Evolutionary conservation across 768 basidiomycete genomes (phyloP).

Genomic region (Termitomyces heimii): DNA sequence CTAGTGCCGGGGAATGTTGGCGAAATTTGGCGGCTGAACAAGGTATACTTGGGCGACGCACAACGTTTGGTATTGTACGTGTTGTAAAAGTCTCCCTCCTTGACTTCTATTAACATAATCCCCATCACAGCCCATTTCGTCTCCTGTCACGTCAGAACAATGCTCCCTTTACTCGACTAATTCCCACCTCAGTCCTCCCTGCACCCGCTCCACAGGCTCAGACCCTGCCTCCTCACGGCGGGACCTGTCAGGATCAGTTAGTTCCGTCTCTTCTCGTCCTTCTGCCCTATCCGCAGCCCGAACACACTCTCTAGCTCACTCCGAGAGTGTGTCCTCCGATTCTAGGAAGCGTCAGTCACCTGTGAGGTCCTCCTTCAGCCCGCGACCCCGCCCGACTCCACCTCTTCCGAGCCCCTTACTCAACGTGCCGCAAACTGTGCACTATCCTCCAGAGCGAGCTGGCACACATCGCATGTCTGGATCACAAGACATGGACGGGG

Average conservation of each 20-base stretch:
- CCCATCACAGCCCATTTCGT: constrained; percentile 35
- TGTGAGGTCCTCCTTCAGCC: constrained; percentile 45
- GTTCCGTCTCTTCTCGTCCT: constrained; percentile 52
- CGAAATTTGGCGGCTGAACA: constrained; percentile 39
- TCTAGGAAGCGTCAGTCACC: constrained; percentile 43
- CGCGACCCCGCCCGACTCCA: constrained; percentile 8
- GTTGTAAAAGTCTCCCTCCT: constrained; percentile 3
- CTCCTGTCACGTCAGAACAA: constrained; percentile 46
- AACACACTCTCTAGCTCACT: constrained; percentile 35
- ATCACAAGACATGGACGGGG: constrained; percentile 10
- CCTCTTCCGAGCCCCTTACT: constrained; percentile 8
- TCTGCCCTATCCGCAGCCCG: constrained; percentile 36
- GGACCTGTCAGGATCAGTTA: constrained; percentile 33
- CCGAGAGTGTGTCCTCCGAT: constrained; percentile 50
- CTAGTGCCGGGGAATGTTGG: constrained; percentile 57
- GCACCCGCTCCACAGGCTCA: constrained; percentile 46
- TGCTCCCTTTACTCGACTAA: constrained; percentile 62
- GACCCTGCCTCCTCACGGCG: constrained; percentile 38
- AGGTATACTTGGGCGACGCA: constrained; percentile 18
- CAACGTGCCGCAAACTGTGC: constrained; percentile 7
- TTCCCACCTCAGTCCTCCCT: constrained; percentile 46
- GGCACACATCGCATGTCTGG: constrained; percentile 12
- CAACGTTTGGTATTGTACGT: constrained; percentile 63
- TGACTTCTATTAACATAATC: constrained; percentile 10
- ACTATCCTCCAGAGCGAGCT: constrained; percentile 17